These are phyloP conservation scores for Phialophora verrucosa DNA, from an alignment of 2,329 filamentous ascomycete species.

Conservation along the genomic window DNA sequence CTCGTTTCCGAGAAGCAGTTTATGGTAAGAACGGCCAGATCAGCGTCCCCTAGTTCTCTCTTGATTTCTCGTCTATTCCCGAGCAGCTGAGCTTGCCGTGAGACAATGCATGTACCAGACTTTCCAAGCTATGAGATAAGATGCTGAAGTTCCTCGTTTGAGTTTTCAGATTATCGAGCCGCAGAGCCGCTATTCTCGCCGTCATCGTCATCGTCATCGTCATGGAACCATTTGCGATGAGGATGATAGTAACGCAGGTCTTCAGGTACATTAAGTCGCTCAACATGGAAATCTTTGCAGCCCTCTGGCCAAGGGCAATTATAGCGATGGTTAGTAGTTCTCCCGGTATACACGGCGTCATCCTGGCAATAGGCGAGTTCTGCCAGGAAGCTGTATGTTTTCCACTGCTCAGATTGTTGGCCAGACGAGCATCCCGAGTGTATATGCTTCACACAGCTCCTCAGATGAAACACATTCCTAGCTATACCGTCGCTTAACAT, in stretches of 20 bases:
- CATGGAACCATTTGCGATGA: not conserved
- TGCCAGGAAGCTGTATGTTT: not conserved
- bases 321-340: not conserved
- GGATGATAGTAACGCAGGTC: not conserved
- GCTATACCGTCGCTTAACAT: not conserved
- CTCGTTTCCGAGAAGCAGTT: not conserved
- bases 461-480: not conserved
- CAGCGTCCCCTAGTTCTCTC: too few species aligned
- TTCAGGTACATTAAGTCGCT: not conserved
- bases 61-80: too few species aligned
- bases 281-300: not conserved
- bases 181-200: not conserved
- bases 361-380: not conserved
- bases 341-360: not conserved
- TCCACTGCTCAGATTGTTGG: not conserved
- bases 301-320: not conserved
- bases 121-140: not conserved
- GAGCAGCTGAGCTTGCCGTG: too few species aligned
- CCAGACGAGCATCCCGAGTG: not conserved
- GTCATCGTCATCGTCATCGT: not conserved
- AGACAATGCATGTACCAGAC: not conserved
- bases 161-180: not conserved
- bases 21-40: too few species aligned
- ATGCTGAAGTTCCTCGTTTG: not conserved
- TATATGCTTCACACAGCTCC: not conserved